Conservation (phyloP, 768 basidiomycete species). For the Macrolepiota dolichaula region DNA sequence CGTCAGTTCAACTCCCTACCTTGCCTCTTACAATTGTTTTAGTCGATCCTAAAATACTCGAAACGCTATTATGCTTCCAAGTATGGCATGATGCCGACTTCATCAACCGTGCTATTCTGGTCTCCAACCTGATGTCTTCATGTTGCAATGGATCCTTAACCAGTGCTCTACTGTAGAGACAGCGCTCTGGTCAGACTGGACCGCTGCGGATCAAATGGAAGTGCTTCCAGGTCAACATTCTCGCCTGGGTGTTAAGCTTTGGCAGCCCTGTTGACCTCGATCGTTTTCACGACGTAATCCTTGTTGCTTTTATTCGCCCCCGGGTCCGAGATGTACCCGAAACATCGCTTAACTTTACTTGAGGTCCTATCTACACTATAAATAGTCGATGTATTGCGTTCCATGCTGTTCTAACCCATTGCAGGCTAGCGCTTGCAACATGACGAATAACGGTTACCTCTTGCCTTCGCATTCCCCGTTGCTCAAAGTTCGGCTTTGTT, state of each 20-base stretch:
- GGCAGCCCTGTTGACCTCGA: slow-evolving; percentile 42
- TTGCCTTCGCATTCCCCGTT: neutral
- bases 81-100: neutral
- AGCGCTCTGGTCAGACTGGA: slow-evolving; percentile 44
- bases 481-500: neutral
- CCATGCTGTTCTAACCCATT: neutral
- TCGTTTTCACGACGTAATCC: slow-evolving; percentile 44
- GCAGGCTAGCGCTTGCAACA: slow-evolving; percentile 45
- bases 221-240: slow-evolving; percentile 30
- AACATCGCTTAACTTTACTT: slow-evolving; percentile 23
- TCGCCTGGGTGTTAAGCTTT: slow-evolving; percentile 34
- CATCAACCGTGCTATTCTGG: neutral
- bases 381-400: neutral
- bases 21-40: slow-evolving; percentile 17
- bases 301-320: slow-evolving; percentile 42
- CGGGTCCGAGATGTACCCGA: slow-evolving; percentile 39
- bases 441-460: neutral
- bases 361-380: neutral
- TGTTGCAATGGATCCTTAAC: neutral
- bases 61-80: too few species aligned
- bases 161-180: slow-evolving; percentile 26
- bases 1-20: slow-evolving; percentile 27
- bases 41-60: too few species aligned
- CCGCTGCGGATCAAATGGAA: slow-evolving; percentile 32
- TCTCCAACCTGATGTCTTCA: too few species aligned